A percentile compares a stretch with the other conserved stretches of the same genome.
These are phyloP conservation scores for Colletotrichum acutatum DNA, from an alignment of 2,329 filamentous ascomycete genomes.

Conservation along the genomic window DNA sequence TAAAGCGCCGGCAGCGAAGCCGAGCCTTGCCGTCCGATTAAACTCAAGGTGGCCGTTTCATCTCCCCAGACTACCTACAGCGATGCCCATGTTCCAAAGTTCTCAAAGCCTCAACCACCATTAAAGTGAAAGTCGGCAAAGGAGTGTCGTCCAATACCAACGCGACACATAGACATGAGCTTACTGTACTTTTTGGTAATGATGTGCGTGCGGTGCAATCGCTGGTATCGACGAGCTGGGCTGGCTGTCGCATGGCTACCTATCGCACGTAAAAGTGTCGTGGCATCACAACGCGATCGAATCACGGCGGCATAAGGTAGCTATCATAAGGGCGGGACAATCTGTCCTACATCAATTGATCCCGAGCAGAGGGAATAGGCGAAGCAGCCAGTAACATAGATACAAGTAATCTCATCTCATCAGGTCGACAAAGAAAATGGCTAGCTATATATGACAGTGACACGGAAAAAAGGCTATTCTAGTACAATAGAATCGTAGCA, in stretches of 20 bases:
- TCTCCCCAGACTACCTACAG: background rate
- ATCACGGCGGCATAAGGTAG: background rate
- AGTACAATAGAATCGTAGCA: background rate
- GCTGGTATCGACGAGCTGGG: too few species aligned
- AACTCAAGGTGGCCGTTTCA: background rate
- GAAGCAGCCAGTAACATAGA: background rate
- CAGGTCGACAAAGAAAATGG: background rate
- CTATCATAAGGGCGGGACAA: background rate
- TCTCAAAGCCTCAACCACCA: background rate
- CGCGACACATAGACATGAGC: background rate
- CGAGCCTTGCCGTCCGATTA: background rate
- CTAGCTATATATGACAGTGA: background rate
- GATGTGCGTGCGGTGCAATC: background rate
- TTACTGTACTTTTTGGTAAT: background rate
- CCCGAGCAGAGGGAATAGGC: background rate
- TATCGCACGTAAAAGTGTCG: too few species aligned
- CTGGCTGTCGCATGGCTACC: too few species aligned
- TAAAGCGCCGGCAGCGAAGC: background rate
- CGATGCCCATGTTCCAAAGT: background rate
- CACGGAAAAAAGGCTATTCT: background rate
- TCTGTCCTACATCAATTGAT: background rate
- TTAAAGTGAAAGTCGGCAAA: background rate
- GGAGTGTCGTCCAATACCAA: background rate
- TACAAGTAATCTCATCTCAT: background rate
- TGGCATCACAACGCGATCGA: background rate